Conservation (phyloP, 352 stramenopile genomes). For the Plasmopara viticola region DNA sequence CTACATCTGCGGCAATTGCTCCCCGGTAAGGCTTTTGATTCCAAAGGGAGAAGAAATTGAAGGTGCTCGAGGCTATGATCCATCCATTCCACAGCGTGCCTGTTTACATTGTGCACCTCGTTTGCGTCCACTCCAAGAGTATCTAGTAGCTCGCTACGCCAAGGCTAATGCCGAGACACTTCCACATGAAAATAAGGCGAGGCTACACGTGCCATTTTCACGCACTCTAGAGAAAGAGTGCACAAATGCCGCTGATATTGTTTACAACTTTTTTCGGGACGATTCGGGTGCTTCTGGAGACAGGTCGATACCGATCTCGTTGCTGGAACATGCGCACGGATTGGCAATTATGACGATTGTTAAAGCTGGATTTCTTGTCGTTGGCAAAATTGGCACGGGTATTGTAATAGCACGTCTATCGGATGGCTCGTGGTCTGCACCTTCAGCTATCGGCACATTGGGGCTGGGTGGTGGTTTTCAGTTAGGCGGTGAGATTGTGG, state of each 20-base stretch:
- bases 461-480: conserved; percentile 76
- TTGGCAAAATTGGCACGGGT: conserved; percentile 55
- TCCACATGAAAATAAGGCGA: conserved; percentile 31
- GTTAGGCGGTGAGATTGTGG: conserved; percentile 84
- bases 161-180: conserved; percentile 36
- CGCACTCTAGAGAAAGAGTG: conserved; percentile 50
- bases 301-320: conserved; percentile 36
- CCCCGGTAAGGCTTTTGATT: conserved; percentile 49
- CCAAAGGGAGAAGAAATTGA: conserved; percentile 41
- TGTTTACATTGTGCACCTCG: conserved; percentile 47
- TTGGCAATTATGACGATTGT: conserved; percentile 52
- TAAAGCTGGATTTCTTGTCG: conserved; percentile 49
- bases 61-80: conserved; percentile 44
- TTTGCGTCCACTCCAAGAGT: conserved; percentile 40
- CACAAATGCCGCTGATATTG: conserved; percentile 53
- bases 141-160: conserved; percentile 40
- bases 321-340: conserved; percentile 47
- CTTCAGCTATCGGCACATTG: conserved; percentile 82
- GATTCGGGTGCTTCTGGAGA: conserved; percentile 41
- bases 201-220: conserved; percentile 51
- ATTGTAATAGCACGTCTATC: conserved; percentile 74
- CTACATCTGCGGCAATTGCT: conserved; percentile 55
- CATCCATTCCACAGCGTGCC: conserved; percentile 46
- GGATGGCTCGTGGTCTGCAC: conserved; percentile 78
- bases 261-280: conserved; percentile 61